Base-by-base conservation (phyloP, 169 alveolate species). In the Cryptosporidium viatorum region DNA sequence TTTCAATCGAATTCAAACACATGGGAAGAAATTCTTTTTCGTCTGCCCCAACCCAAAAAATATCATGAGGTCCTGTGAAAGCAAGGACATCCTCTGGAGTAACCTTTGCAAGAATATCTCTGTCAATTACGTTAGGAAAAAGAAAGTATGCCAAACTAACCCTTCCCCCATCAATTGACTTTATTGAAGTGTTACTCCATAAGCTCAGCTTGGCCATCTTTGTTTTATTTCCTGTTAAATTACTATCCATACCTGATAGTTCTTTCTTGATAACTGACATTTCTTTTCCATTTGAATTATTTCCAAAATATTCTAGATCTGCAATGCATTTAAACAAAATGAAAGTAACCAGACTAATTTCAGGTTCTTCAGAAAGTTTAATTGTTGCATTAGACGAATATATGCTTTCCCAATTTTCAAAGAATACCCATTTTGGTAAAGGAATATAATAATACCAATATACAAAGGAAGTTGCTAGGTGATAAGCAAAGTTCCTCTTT, bases 31-130 rank as follows among this genome's bases (percentile, higher is more conserved):
- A 80, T 43, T 80, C 89, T 26, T 29, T 58, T 41, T 80, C 89
- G 43, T 65, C 45, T 7, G 89, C 89, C 18, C 89, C 89, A 29
- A 80, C 89, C 89, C 89, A 80, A 59, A 45, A 29, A 21, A 80
- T 62, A 18, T 80, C 89, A 62, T 80, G 89, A 21, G 89, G 89
- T 2, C 89, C 89, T 12, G 89, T 60, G 45, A 80, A 80, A 16
- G 89, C 89, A 41, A 80, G 68, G 8, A 50, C 70, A 60, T 80
- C 89, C 2, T 80, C 75, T 6, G 89, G 55, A 9, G 89, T 18
- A 16, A 80, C n/a, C 29, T 80, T 80, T 2, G 65, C 35, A 43
- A 67, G 35, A 62, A 59, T 65, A 43, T 62, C 75, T n/a, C 73
- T 65, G 21, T 33, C 12, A 23, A 80, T 62, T n/a, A 65, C 68